phyloP scores from a whole-genome alignment of 2,329 filamentous ascomycete species.

The Hymenoscyphus scutula region DNA sequence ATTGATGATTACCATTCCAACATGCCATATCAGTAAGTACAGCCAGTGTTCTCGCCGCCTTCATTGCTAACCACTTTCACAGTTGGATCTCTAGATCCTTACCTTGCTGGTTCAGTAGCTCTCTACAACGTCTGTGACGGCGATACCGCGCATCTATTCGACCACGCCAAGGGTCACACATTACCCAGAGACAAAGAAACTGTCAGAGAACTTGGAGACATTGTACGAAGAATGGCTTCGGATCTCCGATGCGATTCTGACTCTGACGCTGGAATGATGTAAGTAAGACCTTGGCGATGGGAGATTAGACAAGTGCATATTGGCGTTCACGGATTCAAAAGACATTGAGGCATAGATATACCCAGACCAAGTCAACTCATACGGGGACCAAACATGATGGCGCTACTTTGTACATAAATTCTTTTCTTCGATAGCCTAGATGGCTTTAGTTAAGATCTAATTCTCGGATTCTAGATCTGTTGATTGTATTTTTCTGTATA shows the following conservation, averaged over 20 bases:
- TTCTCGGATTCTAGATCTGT: not conserved
- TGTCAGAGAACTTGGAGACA: slow-evolving; percentile 36
- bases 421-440: not conserved
- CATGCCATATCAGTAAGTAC: slow-evolving; percentile 50
- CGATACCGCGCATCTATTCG: slow-evolving; percentile 59
- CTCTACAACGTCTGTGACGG: slow-evolving; percentile 64
- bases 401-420: not conserved
- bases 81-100: slow-evolving; percentile 58
- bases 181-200: slow-evolving; percentile 50
- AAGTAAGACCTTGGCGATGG: not conserved
- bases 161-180: slow-evolving; percentile 64
- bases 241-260: slow-evolving; percentile 15
- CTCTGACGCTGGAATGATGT: slow-evolving; percentile 1
- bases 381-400: not conserved
- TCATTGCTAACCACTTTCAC: slow-evolving; percentile 19
- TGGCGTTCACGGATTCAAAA: not conserved
- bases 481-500: not conserved
- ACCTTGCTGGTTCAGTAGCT: slow-evolving; percentile 59
- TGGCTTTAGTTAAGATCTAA: not conserved
- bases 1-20: slow-evolving; percentile 50
- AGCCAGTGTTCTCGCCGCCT: not conserved
- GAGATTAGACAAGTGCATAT: not conserved
- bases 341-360: not conserved
- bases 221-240: slow-evolving; percentile 28
- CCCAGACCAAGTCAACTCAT: not conserved